phyloP scores from a whole-genome alignment of 768 basidiomycete species.

The Asterophora parasitica region DNA sequence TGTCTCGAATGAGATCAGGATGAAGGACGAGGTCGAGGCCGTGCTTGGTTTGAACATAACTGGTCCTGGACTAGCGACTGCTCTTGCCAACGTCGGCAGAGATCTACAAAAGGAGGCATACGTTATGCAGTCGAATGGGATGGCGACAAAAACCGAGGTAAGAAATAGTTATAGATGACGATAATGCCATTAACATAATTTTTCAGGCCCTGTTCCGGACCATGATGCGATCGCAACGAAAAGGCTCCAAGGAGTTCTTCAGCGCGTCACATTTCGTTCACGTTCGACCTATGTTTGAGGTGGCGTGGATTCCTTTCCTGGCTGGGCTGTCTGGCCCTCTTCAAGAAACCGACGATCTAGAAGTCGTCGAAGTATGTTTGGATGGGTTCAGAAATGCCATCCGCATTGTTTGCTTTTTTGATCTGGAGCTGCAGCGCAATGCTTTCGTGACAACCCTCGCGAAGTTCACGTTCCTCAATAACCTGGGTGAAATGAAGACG shows the following conservation, averaged over 20 bases:
- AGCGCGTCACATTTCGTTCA: slow-evolving; percentile 96
- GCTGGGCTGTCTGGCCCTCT: slow-evolving; percentile 92
- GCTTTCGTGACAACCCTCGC: slow-evolving; percentile 95
- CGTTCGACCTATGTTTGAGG: slow-evolving; percentile 98
- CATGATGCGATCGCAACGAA: slow-evolving; percentile 88
- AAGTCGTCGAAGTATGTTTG: slow-evolving; percentile 85
- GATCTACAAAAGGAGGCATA: slow-evolving; percentile 97
- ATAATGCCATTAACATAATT: slow-evolving; percentile 12
- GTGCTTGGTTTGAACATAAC: slow-evolving; percentile 35
- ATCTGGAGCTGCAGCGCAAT: slow-evolving; percentile 95
- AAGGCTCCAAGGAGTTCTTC: slow-evolving; percentile 83
- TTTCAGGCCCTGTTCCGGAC: slow-evolving; percentile 84
- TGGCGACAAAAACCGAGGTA: slow-evolving; percentile 96
- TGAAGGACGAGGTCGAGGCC: slow-evolving; percentile 95
- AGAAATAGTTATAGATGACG: slow-evolving; percentile 10
- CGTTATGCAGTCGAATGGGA: slow-evolving; percentile 90
- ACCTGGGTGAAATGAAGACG: slow-evolving; percentile 96
- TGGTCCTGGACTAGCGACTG: slow-evolving; percentile 74
- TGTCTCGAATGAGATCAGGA: slow-evolving; percentile 86
- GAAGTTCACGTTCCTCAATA: slow-evolving; percentile 97
- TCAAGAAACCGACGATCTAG: slow-evolving; percentile 92
- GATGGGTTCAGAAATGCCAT: slow-evolving; percentile 98
- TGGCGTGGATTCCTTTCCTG: slow-evolving; percentile 97
- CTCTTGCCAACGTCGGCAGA: slow-evolving; percentile 84
- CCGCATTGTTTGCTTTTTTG: slow-evolving; percentile 93